Base-by-base conservation (phyloP, 192 early-diverging fungal genomes). In the Umbelopsis vinacea region DNA sequence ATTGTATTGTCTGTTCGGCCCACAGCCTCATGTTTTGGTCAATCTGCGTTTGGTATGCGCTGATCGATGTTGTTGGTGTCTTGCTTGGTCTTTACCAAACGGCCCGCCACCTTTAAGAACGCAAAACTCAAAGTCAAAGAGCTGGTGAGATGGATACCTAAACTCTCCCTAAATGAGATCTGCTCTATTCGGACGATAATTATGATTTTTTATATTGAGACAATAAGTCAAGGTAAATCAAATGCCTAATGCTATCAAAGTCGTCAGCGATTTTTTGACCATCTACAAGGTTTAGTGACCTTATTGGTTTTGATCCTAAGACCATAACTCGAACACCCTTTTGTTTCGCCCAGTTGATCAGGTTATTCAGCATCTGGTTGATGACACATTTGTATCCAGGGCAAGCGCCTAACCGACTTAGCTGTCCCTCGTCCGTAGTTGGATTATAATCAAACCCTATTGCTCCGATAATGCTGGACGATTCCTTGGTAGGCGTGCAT, bases 401-500 rank as follows among this genome's bases (percentile, higher is more conserved):
- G 6, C 29, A 63, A 29, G 19, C 17, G 57, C 57, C 57, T 63
- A 63, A 19, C 29, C 57, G 57, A 37, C 33, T 11, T 14, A 63
- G 29, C 26, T 63, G 14, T 7, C 57, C 57, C 12, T 63, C 57
- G 26, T 63, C 57, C 0, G 57, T 37, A 7, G 33, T 10, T 37
- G 57, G 57, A n/a, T 63, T 63, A 37, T 63, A 63, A 33, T 33
- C 29, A 35, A 63, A 63, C 26, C 57, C 57, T 35, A 63, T 63
- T 19, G 57, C 57, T 63, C 57, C 57, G 33, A 63, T 17, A 29
- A 63, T 37, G 17, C 17, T 37, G 4, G 57, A 35, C 2, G 57
- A 8, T n/a, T 63, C 57, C 35, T 63, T 22, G 26, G 14, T 14
- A 19, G 57, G 14, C 15, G 57, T 37, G 57, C 57, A 63, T n/a